phyloP scores from a whole-genome alignment of 352 stramenopile genomes.

The Phytophthora chlamydospora region DNA sequence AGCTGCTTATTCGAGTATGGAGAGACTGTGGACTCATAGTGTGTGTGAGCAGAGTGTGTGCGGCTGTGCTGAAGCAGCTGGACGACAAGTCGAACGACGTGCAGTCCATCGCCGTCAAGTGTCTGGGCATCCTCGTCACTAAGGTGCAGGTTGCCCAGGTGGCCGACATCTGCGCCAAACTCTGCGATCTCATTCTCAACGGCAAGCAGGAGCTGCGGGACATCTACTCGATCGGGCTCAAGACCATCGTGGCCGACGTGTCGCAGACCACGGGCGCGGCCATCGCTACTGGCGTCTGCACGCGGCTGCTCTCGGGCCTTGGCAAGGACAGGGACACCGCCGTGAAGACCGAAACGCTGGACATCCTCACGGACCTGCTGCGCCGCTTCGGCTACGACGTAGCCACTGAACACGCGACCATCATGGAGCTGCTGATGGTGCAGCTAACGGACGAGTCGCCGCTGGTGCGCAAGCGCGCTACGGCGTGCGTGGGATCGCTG shows the following conservation, averaged over 20 bases:
- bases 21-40: neutral
- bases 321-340: slow-evolving; percentile 72
- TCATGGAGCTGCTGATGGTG: slow-evolving; percentile 89
- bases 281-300: slow-evolving; percentile 77
- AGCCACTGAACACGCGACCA: slow-evolving; percentile 84
- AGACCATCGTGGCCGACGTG: slow-evolving; percentile 96
- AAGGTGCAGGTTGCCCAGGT: slow-evolving; percentile 96
- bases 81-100: slow-evolving; percentile 99
- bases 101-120: slow-evolving; percentile 94
- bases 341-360: slow-evolving; percentile 95
- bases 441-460: slow-evolving; percentile 85
- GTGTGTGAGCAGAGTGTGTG: slow-evolving; percentile 88
- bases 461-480: slow-evolving; percentile 96
- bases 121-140: slow-evolving; percentile 95
- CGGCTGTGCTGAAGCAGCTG: slow-evolving; percentile 95
- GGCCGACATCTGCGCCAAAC: slow-evolving; percentile 96
- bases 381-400: slow-evolving; percentile 95
- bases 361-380: slow-evolving; percentile 97
- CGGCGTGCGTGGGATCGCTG: slow-evolving; percentile 94
- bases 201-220: slow-evolving; percentile 97
- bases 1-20: neutral
- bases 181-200: slow-evolving; percentile 97
- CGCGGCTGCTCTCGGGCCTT: slow-evolving; percentile 70
- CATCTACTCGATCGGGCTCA: slow-evolving; percentile 99
- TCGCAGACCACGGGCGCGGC: slow-evolving; percentile 90